phyloP scores from a whole-genome alignment of 2,329 filamentous ascomycete genomes.

The Fusarium begoniae region DNA sequence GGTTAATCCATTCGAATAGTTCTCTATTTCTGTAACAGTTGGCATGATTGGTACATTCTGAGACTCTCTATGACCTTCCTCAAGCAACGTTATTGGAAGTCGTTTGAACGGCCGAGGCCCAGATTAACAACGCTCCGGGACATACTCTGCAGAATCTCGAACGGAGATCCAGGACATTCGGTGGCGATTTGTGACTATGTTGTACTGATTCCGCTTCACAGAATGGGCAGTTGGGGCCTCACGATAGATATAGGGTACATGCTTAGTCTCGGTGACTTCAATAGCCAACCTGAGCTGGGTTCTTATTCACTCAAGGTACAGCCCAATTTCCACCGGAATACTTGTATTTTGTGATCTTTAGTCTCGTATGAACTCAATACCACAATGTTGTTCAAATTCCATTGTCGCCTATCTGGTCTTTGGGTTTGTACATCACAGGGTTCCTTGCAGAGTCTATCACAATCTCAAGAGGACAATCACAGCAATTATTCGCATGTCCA shows the following conservation, averaged over 20 bases:
- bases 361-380: not conserved
- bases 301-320: not conserved
- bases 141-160: not conserved
- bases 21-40: not conserved
- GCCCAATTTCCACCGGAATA: not conserved
- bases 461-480: not conserved
- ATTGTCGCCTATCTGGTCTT: not conserved
- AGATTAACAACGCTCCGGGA: too few species aligned
- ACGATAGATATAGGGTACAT: not conserved
- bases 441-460: not conserved
- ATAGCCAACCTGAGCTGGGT: not conserved
- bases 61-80: not conserved
- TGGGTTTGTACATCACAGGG: not conserved
- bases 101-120: not conserved
- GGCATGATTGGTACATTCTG: not conserved
- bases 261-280: not conserved
- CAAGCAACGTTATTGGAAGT: not conserved
- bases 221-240: too few species aligned
- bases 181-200: not conserved
- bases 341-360: rapidly evolving
- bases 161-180: rapidly evolving
- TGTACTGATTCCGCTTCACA: not conserved
- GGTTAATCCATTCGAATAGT: too few species aligned
- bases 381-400: not conserved
- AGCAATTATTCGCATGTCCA: rapidly evolving